Conservation (phyloP, 345 rosid species). For the Acer yangbiense region DNA sequence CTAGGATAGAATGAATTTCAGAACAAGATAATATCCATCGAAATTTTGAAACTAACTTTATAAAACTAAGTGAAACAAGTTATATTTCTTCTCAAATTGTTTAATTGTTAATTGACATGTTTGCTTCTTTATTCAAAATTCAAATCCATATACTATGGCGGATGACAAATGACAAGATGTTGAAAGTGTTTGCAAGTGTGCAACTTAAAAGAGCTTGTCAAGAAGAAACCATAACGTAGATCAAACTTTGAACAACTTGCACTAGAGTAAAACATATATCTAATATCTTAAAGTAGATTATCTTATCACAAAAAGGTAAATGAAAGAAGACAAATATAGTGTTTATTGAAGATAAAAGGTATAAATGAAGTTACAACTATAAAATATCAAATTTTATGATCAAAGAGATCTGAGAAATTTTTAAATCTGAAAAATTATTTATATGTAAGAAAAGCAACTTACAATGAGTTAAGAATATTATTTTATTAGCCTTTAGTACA, state of each 20-base stretch:
- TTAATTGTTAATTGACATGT: neutral
- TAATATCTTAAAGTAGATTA: no score
- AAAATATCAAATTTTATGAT: no score
- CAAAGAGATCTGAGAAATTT: neutral
- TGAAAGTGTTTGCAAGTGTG: neutral
- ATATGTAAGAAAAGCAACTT: neutral
- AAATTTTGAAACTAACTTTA: neutral
- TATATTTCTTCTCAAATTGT: neutral
- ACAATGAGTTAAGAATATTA: neutral
- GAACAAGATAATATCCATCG: neutral
- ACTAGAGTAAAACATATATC: neutral
- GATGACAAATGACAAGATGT: conserved; percentile 2
- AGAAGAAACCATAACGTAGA: neutral
- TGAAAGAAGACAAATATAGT: neutral
- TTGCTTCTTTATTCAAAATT: neutral
- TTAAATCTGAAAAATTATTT: neutral
- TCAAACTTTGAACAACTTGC: neutral
- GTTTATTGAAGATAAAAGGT: neutral
- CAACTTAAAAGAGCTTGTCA: neutral
- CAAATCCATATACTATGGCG: neutral
- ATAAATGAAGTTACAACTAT: neutral
- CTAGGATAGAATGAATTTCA: neutral
- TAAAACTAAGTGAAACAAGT: neutral
- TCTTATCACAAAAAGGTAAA: no score
- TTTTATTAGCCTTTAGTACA: neutral